phyloP scores from a whole-genome alignment of 1,284 basidiomycete genomes.

The Lignosus rhinocerotis region DNA sequence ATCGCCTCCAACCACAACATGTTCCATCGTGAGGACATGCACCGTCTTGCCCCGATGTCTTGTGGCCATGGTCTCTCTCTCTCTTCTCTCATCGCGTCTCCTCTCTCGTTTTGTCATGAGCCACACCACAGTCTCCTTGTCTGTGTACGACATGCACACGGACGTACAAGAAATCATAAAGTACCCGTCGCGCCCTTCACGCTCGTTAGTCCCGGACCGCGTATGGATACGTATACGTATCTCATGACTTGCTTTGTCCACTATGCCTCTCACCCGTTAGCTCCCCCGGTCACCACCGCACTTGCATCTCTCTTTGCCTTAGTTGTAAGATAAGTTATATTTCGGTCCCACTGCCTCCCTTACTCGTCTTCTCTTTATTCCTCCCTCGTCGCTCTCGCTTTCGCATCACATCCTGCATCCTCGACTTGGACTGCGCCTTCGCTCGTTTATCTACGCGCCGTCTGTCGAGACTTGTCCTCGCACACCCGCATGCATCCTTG shows the following conservation, averaged over 20 bases:
- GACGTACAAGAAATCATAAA: not conserved
- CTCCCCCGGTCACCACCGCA: slow-evolving; percentile 16
- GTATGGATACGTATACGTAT: slow-evolving; percentile 20
- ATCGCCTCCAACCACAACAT: slow-evolving; percentile 12
- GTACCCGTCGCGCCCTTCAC: slow-evolving; percentile 23
- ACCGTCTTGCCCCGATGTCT: slow-evolving; percentile 16
- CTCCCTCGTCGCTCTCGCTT: slow-evolving; percentile 24
- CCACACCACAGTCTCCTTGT: slow-evolving; percentile 4
- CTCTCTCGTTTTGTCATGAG: slow-evolving; percentile 18
- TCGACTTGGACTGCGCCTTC: slow-evolving; percentile 19
- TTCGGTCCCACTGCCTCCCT: slow-evolving; percentile 8
- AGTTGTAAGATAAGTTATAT: slow-evolving; percentile 18
- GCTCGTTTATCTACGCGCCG: slow-evolving; percentile 20
- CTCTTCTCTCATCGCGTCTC: slow-evolving; percentile 10
- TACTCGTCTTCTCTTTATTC: slow-evolving; percentile 12
- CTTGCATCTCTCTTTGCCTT: slow-evolving; percentile 4
- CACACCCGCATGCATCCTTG: slow-evolving; percentile 21
- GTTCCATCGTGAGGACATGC: slow-evolving; percentile 19
- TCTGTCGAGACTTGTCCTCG: slow-evolving; percentile 20
- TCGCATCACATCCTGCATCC: slow-evolving; percentile 12
- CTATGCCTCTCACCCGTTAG: slow-evolving; percentile 24
- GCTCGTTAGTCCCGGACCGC: slow-evolving; percentile 23
- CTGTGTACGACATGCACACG: slow-evolving; percentile 8
- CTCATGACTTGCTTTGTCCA: slow-evolving; percentile 24
- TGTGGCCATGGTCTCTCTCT: slow-evolving; percentile 13